phyloP scores from a whole-genome alignment of 345 rosid genomes.

The Erodium maritimum region DNA sequence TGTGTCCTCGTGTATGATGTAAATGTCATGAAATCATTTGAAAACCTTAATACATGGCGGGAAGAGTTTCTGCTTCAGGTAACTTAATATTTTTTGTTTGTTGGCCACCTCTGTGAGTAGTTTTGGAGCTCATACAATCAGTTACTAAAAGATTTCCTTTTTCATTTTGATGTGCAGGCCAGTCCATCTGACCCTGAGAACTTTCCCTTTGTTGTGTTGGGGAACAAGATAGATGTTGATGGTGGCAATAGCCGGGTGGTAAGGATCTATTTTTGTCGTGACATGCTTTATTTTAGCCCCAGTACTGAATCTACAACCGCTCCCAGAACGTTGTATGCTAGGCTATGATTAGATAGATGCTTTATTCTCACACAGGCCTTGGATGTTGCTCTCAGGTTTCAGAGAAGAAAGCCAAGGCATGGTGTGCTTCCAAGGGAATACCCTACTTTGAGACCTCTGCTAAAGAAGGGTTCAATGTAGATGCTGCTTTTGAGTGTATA shows the following conservation, averaged over 20 bases:
- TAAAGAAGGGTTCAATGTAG: constrained; percentile 81
- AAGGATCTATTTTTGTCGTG: constrained; percentile 12
- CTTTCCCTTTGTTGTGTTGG: constrained; percentile 74
- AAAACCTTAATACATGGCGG: constrained; percentile 36
- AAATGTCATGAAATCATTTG: constrained; percentile 40
- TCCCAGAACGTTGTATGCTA: not conserved
- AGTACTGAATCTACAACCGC: not conserved
- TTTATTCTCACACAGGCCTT: not conserved
- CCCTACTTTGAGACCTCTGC: constrained; percentile 93
- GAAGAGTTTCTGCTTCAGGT: constrained; percentile 42
- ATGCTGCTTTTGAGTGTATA: constrained; percentile 69
- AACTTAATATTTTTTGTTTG: not conserved
- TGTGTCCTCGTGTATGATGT: no score
- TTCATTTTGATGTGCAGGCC: constrained; percentile 32
- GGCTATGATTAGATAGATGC: not conserved
- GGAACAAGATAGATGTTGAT: constrained; percentile 77
- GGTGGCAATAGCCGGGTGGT: constrained; percentile 85
- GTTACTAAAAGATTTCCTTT: not conserved
- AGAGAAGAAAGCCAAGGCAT: constrained; percentile 84
- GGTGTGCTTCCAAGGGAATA: constrained; percentile 93
- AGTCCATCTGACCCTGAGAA: constrained; percentile 82
- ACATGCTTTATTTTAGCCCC: not conserved
- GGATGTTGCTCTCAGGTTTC: constrained; percentile 39
- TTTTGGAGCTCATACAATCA: not conserved
- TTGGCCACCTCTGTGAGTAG: not conserved